Conservation (phyloP, 768 basidiomycete species). For the Phylloporus arenicola region DNA sequence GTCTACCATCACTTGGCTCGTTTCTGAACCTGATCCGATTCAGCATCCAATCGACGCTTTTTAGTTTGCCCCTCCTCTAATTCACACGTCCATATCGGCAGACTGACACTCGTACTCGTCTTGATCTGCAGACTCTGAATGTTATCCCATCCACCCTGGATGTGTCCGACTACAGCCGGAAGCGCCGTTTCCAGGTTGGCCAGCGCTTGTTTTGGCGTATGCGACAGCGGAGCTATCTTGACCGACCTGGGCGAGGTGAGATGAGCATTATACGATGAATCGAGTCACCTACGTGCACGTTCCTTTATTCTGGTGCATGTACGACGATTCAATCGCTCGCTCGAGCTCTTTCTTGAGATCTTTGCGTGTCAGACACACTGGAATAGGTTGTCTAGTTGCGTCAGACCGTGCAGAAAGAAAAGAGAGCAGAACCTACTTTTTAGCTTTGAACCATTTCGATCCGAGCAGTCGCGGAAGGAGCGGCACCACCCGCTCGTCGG, state of each 20-base stretch:
- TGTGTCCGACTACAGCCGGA: slow-evolving; percentile 62
- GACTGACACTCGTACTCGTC: slow-evolving; percentile 71
- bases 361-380: slow-evolving; percentile 83
- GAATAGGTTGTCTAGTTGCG: slow-evolving; percentile 78
- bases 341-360: slow-evolving; percentile 92
- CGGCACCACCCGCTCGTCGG: slow-evolving; percentile 87
- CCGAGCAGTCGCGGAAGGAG: slow-evolving; percentile 84
- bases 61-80: not conserved
- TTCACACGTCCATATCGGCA: slow-evolving; percentile 88
- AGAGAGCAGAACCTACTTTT: slow-evolving; percentile 61
- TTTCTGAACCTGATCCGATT: not conserved
- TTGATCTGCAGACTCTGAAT: slow-evolving; percentile 87
- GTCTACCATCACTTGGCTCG: too few species aligned
- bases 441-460: slow-evolving; percentile 87
- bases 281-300: slow-evolving; percentile 73
- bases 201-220: slow-evolving; percentile 66
- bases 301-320: slow-evolving; percentile 92
- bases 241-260: slow-evolving; percentile 52
- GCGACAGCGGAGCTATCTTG: slow-evolving; percentile 73
- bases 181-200: slow-evolving; percentile 76
- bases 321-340: slow-evolving; percentile 87
- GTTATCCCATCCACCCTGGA: slow-evolving; percentile 86
- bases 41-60: too few species aligned
- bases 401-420: not conserved
- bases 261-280: not conserved